A percentile compares a stretch with the other conserved stretches of the same genome.
These are phyloP conservation scores for Trichoderma sp. DNA, from an alignment of 2,329 filamentous ascomycete genomes.

Conservation along the genomic window DNA sequence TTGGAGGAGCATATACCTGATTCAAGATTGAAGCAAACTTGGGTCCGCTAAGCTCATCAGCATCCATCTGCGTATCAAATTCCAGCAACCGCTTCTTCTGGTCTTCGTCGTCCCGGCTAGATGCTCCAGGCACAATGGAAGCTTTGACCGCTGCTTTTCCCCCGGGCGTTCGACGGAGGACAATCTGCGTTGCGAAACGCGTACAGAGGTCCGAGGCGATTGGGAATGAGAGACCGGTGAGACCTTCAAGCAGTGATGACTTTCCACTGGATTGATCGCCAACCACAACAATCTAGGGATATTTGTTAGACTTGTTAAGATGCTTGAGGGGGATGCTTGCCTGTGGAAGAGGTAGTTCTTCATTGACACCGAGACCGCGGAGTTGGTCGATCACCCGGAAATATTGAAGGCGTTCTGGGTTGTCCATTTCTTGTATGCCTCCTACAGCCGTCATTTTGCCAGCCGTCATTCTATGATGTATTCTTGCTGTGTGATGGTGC, in stretches of 20 bases:
- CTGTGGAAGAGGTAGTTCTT: neutral
- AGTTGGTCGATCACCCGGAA: neutral
- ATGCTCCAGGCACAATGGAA: neutral
- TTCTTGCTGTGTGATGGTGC: neutral
- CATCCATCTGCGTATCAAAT: neutral
- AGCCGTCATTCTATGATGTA: neutral
- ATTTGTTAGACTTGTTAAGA: neutral
- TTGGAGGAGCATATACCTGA: too few relatives aligned
- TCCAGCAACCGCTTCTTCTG: neutral
- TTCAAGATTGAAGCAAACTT: too few relatives aligned
- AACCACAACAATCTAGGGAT: neutral
- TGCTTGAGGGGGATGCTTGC: neutral
- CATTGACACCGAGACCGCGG: neutral
- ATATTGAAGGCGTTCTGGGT: neutral
- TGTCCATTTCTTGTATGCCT: neutral
- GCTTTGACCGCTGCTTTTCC: neutral
- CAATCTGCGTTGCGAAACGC: neutral
- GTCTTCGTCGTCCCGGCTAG: neutral
- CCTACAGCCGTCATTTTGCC: neutral
- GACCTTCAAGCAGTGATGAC: neutral
- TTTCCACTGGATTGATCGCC: neutral
- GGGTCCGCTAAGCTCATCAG: neutral
- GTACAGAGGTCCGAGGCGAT: neutral
- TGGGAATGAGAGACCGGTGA: neutral
- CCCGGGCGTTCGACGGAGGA: neutral